Evolutionary conservation across 805 yeast genomes (phyloP), one percentile per base, ranked within the genome.

Genomic region (Gaillardinia entomophila): DNA sequence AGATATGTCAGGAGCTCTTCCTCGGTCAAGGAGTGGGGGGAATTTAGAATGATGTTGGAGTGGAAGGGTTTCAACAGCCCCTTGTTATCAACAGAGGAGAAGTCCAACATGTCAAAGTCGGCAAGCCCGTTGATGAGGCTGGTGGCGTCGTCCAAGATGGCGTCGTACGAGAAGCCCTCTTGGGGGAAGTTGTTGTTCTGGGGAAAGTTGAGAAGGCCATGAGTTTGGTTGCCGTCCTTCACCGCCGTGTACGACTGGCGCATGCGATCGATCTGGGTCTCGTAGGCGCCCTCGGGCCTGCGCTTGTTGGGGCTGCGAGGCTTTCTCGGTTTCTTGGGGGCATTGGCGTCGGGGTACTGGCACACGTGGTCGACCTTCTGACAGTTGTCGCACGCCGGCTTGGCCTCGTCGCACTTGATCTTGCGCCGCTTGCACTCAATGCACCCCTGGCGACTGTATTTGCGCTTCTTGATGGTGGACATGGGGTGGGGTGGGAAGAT

Each of bases 351-450:
- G 13, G 25, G 25, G 25, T 23, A 23, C 13, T 4, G 6, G 25
- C 25, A 23, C 13, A 12, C 6, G 13, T 10, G 5, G 11, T n/a
- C 13, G 10, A 12, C 10, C 22, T 19, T 42, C 18, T 61, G 34
- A 38, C 71, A 64, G 39, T 64, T 60, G 38, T 36, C 28, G 40
- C 71, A 65, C 27, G 33, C 44, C 4, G 70, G 70, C 34, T 52
- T 49, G 3, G 43, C 45, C 40, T 65, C 71, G 41, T 65, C 71
- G 38, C 71, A 65, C 40, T 65, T 65, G 53, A 62, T 64, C 40
- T 64, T 64, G 26, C 71, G 50, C 26, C 71, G 46, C 36, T 63
- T 64, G 48, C 71, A 65, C 44, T 65, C 70, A n/a, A 43, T 46
- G 42, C 71, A 65, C 11, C 71, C 71, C 4, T 51, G 57, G 12